Conservation (phyloP, 495 filamentous ascomycete genomes). For the Hypoxylon rickii region DNA sequence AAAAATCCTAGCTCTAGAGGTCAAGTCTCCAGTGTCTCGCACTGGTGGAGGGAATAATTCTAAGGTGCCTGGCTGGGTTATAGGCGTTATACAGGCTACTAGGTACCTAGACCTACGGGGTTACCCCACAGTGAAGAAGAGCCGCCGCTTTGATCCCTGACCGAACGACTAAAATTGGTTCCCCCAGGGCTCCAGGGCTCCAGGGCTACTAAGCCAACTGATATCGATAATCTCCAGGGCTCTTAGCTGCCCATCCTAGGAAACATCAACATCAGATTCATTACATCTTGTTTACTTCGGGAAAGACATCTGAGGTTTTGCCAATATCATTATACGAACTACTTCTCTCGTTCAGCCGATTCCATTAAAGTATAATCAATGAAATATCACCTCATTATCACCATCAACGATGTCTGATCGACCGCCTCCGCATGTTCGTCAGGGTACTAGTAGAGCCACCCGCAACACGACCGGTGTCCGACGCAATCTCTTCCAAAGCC, state of each 20-base stretch:
- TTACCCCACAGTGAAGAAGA: constrained; percentile 21
- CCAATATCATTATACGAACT: background rate
- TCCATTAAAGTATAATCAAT: background rate
- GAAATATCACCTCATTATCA: no score
- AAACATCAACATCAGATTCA: background rate
- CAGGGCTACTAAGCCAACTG: no score
- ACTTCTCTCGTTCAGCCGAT: background rate
- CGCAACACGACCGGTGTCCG: constrained; percentile 51
- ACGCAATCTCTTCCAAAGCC: constrained; percentile 75
- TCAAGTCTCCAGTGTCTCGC: no score
- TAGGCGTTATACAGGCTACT: no score
- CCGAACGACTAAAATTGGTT: no score
- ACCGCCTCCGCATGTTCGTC: constrained; percentile 30
- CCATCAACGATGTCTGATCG: constrained; percentile 36
- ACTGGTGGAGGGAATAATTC: background rate
- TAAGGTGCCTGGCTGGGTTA: background rate
- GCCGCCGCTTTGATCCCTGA: background rate
- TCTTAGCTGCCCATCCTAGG: background rate
- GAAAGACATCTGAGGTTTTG: background rate
- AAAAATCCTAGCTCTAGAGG: no score
- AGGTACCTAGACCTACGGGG: no score
- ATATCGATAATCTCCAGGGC: no score
- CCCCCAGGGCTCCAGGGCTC: no score
- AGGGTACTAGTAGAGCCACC: constrained; percentile 18
- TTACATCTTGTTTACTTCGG: background rate